Conservation (phyloP, 768 basidiomycete genomes). For the Psilocybe tampanensis region DNA sequence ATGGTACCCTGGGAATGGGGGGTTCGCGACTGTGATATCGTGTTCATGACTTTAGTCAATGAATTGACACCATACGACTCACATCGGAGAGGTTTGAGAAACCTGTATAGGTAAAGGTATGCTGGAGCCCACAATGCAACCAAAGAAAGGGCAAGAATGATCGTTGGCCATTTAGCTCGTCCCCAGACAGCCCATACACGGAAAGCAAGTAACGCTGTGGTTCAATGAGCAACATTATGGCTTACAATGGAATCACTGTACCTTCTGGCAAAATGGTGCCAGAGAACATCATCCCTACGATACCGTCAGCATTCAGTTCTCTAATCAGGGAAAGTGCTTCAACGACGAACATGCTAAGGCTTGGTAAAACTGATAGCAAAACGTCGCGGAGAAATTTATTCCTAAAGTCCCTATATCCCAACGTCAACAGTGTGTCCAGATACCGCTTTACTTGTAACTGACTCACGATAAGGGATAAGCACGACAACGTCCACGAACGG, state of each 20-base stretch:
- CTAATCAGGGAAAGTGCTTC: too few species aligned
- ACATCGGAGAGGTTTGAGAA: slow-evolving; percentile 10
- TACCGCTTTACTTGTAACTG: too few species aligned
- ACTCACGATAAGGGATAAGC: slow-evolving; percentile 13
- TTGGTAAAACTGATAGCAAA: slow-evolving; percentile 4
- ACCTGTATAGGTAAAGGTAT: background rate
- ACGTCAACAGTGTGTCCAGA: too few species aligned
- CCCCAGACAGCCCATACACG: slow-evolving; percentile 18
- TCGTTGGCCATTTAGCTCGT: background rate
- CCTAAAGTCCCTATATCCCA: slow-evolving; percentile 2
- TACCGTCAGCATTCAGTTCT: too few species aligned
- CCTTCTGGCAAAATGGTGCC: slow-evolving; percentile 12
- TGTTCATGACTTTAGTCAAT: background rate
- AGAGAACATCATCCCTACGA: slow-evolving; percentile 5
- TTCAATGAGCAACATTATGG: background rate
- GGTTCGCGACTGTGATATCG: background rate
- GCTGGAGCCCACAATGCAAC: slow-evolving; percentile 1
- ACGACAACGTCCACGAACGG: slow-evolving; percentile 14
- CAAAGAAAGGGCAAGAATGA: background rate
- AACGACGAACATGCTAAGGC: slow-evolving; percentile 10
- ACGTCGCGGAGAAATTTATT: background rate
- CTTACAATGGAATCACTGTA: background rate
- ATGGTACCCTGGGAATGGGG: slow-evolving; percentile 2
- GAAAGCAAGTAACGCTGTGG: slow-evolving; percentile 9
- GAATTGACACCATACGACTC: background rate